A percentile compares a stretch with the other conserved stretches of the same genome.
phyloP scores from a whole-genome alignment of 2,329 filamentous ascomycete genomes.

The Epichloe elymi region DNA sequence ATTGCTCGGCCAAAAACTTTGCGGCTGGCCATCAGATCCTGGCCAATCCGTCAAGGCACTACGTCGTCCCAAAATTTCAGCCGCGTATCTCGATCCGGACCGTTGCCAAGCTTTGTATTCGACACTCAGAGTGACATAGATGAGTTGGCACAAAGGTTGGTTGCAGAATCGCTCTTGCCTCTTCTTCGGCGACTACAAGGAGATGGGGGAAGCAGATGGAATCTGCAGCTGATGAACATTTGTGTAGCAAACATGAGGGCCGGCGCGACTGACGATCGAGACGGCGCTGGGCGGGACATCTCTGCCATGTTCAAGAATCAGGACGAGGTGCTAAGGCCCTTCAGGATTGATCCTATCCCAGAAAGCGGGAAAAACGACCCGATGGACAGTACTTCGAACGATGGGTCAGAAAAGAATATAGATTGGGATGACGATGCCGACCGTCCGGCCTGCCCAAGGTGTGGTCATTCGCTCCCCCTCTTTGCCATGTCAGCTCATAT shows the following conservation, averaged over 20 bases:
- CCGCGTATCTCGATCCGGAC: constrained; percentile 62
- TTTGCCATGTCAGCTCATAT: constrained; percentile 47
- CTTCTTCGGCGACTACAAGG: constrained; percentile 66
- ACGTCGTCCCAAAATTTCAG: constrained; percentile 45
- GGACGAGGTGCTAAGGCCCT: constrained; percentile 54
- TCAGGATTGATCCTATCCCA: constrained; percentile 35
- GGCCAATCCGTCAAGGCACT: constrained; percentile 18
- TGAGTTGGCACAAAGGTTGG: constrained; percentile 51
- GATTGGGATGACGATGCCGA: constrained; percentile 21
- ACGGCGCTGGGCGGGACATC: constrained; percentile 61
- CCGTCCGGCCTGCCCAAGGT: constrained; percentile 27
- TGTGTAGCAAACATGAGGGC: constrained; percentile 75
- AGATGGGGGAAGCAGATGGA: constrained; percentile 55
- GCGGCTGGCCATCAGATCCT: constrained; percentile 63
- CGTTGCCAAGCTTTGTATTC: constrained; percentile 64
- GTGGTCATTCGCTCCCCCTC: constrained; percentile 38
- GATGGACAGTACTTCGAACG: constrained; percentile 14
- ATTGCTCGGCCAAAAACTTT: constrained; percentile 69
- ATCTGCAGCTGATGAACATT: constrained; percentile 73
- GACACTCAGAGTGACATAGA: constrained; percentile 44
- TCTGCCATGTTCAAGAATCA: constrained; percentile 69
- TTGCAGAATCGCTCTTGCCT: constrained; percentile 52
- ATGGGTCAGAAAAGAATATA: constrained; percentile 10
- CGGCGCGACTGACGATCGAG: constrained; percentile 34
- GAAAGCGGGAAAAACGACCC: constrained; percentile 9